Conservation (phyloP, 1,284 basidiomycete genomes). For the Lignosus rhinocerotis region DNA sequence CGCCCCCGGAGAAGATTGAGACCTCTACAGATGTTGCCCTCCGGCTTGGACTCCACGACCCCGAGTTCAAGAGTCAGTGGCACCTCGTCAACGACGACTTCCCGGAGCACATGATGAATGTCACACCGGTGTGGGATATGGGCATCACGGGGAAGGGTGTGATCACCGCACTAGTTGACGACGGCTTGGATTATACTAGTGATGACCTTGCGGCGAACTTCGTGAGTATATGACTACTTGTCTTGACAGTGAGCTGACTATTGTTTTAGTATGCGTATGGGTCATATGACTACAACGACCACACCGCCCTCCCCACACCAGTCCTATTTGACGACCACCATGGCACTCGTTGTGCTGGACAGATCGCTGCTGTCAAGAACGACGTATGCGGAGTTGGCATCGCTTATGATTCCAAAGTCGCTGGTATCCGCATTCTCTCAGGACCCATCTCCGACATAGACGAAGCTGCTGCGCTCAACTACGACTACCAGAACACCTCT, state of each 20-base stretch:
- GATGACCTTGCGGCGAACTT: slow-evolving; percentile 91
- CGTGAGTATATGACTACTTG: slow-evolving; percentile 51
- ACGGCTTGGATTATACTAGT: slow-evolving; percentile 91
- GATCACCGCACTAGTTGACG: slow-evolving; percentile 91
- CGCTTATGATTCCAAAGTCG: slow-evolving; percentile 88
- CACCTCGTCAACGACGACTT: slow-evolving; percentile 82
- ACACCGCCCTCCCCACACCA: slow-evolving; percentile 85
- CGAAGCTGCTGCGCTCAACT: slow-evolving; percentile 96
- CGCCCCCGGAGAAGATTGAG: slow-evolving; percentile 30
- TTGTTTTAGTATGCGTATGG: slow-evolving; percentile 74
- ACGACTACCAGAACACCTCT: slow-evolving; percentile 88
- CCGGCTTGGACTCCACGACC: slow-evolving; percentile 80
- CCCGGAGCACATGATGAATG: slow-evolving; percentile 83
- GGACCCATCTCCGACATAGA: slow-evolving; percentile 98
- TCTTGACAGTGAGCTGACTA: not conserved
- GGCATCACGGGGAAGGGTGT: slow-evolving; percentile 88
- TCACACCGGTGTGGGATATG: slow-evolving; percentile 82
- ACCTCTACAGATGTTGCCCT: slow-evolving; percentile 53
- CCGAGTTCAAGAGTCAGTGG: slow-evolving; percentile 90
- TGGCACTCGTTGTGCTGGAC: slow-evolving; percentile 97
- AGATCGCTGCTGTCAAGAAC: slow-evolving; percentile 97
- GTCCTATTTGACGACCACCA: slow-evolving; percentile 92
- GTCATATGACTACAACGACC: slow-evolving; percentile 98
- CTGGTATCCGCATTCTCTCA: slow-evolving; percentile 94
- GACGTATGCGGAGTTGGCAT: slow-evolving; percentile 95